Evolutionary conservation across 495 filamentous ascomycete genomes (phyloP), one percentile per base, ranked within the genome.

Genomic region (Thozetella sp.): DNA sequence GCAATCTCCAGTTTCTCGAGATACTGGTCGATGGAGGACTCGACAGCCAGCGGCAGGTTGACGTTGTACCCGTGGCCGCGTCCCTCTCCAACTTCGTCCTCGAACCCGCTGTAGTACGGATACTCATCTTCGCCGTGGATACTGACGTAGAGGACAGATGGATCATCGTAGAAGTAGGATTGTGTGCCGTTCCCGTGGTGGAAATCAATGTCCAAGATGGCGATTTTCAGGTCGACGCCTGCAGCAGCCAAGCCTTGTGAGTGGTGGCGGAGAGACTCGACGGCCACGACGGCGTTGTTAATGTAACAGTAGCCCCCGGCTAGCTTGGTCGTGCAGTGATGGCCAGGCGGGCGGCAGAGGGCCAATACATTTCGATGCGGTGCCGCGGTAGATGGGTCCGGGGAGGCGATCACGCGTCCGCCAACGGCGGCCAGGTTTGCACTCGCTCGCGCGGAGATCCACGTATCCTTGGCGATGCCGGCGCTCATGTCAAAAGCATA

Each of bases 151-250:
- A 55, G 20, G 10, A 60, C 60, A 30, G 61, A 58, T 20, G 20
- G 0, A 26, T 58, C 52, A 15, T 56, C 27, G 55, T 65, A 65
- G 30, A 62, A 65, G 24, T 57, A 43, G 3, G 27, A n/a, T 26
- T 65, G 62, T 19, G 62, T 65, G n/a, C 62, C 62, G 30, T 65
- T 65, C 2, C 62, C 62, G 34, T 65, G 62, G 40, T 65, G 62
- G 45, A 62, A 65, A 22, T 65, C 62, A 2, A 65, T 46, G 37
- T 65, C 62, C 22, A 65, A 25, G 3, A 65, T 59, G 24, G 62
- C 53, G 23, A 65, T 40, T 23, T 59, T 45, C 9, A 15, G 34
- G 4, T 51, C 37, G 3, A 6, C 24, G 20, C 3, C 6, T 15
- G 24, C 23, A 20, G n/a, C n/a, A n/a, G n/a, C n/a, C n/a, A n/a